A percentile compares a stretch with the other conserved stretches of the same genome.
These are phyloP conservation scores for Luzula sylvatica DNA, from an alignment of 176 grass and related monocot genomes.

Conservation along the genomic window DNA sequence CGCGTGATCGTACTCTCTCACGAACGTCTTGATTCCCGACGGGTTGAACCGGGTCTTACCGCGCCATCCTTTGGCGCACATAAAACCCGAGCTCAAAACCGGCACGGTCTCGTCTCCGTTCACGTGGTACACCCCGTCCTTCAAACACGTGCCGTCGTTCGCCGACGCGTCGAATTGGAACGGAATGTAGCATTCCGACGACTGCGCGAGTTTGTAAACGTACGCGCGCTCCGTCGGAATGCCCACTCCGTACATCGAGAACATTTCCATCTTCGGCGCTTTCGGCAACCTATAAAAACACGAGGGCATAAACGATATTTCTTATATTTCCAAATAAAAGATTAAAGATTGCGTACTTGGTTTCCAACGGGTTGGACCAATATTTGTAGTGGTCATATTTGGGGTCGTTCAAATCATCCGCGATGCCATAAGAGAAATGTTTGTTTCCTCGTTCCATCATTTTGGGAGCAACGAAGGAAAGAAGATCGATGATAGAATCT, in stretches of 20 bases:
- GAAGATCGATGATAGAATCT: conserved; percentile 61
- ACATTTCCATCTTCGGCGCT: conserved; percentile 94
- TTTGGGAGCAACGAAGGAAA: conserved; percentile 95
- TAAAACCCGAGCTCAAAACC: conserved; percentile 74
- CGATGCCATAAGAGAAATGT: conserved; percentile 90
- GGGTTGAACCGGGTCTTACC: conserved; percentile 96
- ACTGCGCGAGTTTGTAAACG: conserved; percentile 69
- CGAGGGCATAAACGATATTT: not conserved
- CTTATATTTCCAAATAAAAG: not conserved
- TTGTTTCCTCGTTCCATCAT: conserved; percentile 91
- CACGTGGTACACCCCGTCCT: conserved; percentile 69
- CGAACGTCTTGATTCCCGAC: conserved; percentile 69
- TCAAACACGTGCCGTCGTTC: conserved; percentile 56
- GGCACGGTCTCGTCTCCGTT: conserved; percentile 92
- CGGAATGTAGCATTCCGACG: conserved; percentile 87
- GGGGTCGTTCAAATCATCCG: conserved; percentile 88
- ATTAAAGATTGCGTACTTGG: conserved; percentile 61
- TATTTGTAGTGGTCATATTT: conserved; percentile 91
- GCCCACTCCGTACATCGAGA: conserved; percentile 93
- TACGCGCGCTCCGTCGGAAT: conserved; percentile 93
- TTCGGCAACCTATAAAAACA: conserved; percentile 89
- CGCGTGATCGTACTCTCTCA: conserved; percentile 79
- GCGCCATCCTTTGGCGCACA: conserved; percentile 95
- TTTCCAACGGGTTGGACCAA: conserved; percentile 98
- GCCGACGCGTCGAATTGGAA: conserved; percentile 82